These are phyloP conservation scores for Domatiomyces catenatus DNA, from an alignment of 2,329 filamentous ascomycete species.

Conservation along the genomic window DNA sequence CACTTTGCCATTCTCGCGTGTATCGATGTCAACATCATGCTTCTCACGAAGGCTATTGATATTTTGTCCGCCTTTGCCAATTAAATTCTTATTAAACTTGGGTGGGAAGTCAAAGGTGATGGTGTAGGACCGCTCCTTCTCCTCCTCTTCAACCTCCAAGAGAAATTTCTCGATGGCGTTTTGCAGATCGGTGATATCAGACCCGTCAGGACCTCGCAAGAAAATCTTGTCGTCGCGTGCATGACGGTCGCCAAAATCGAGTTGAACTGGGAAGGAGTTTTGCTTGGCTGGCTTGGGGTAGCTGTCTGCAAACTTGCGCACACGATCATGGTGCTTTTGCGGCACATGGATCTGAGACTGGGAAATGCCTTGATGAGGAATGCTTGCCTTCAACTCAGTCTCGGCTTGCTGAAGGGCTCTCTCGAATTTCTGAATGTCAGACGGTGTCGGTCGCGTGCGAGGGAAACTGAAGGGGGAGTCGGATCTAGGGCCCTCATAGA, in stretches of 20 bases:
- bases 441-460: constrained; percentile 38
- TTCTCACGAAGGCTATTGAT: constrained; percentile 55
- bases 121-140: constrained; percentile 81
- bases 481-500: constrained; percentile 32
- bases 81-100: constrained; percentile 78
- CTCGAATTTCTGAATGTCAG: constrained; percentile 42
- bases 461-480: constrained; percentile 27
- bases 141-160: constrained; percentile 76
- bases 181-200: constrained; percentile 55
- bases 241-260: constrained; percentile 18
- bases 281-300: constrained; percentile 6
- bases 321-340: constrained; percentile 39
- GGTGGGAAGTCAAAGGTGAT: constrained; percentile 84
- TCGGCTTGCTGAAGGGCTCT: constrained; percentile 44
- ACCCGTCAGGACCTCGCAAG: constrained; percentile 50
- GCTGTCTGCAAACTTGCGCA: constrained; percentile 38
- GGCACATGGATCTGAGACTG: constrained; percentile 15
- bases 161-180: constrained; percentile 65
- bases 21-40: constrained; percentile 64
- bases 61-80: constrained; percentile 51
- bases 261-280: constrained; percentile 41
- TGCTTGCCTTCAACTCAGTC: constrained; percentile 37
- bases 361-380: constrained; percentile 20
- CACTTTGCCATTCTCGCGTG: constrained; percentile 73
- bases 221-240: constrained; percentile 5